Conservation (phyloP, 345 rosid genomes). For the Litchi chinensis region DNA sequence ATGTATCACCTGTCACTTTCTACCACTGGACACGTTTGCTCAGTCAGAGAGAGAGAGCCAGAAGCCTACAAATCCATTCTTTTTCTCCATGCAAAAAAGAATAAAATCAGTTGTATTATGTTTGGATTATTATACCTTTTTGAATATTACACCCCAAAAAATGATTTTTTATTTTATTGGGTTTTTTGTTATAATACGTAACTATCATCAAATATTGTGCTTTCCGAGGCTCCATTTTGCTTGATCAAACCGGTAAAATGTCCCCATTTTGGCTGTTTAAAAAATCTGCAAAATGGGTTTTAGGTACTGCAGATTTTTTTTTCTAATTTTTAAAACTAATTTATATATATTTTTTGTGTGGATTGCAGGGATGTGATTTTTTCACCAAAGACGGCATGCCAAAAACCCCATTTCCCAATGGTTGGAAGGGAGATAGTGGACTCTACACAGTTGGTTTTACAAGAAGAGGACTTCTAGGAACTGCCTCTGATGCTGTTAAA, state of each 20-base stretch:
- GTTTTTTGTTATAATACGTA: no score
- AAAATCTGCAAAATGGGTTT: not conserved
- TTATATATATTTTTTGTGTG: not conserved
- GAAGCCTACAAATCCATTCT: constrained; percentile 40
- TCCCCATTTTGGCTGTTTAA: not conserved
- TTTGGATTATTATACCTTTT: constrained; percentile 24
- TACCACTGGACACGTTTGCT: constrained; percentile 32
- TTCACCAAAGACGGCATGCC: constrained; percentile 90
- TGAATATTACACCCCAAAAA: not conserved
- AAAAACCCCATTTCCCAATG: constrained; percentile 67
- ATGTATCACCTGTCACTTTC: constrained; percentile 48
- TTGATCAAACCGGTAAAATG: no score
- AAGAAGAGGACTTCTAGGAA: constrained; percentile 77
- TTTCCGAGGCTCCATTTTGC: no score
- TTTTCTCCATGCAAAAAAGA: constrained; percentile 46
- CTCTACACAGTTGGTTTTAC: constrained; percentile 89
- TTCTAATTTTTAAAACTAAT: no score
- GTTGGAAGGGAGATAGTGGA: constrained; percentile 83
- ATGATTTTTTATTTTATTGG: no score
- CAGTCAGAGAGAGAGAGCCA: constrained; percentile 19
- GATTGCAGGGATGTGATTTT: constrained; percentile 53
- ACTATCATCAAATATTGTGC: no score
- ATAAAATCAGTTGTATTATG: constrained; percentile 30
- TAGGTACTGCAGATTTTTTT: not conserved
- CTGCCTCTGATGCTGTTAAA: constrained; percentile 68